These are phyloP conservation scores for Mortierella claussenii DNA, from an alignment of 192 early-diverging fungal genomes.

Conservation along the genomic window DNA sequence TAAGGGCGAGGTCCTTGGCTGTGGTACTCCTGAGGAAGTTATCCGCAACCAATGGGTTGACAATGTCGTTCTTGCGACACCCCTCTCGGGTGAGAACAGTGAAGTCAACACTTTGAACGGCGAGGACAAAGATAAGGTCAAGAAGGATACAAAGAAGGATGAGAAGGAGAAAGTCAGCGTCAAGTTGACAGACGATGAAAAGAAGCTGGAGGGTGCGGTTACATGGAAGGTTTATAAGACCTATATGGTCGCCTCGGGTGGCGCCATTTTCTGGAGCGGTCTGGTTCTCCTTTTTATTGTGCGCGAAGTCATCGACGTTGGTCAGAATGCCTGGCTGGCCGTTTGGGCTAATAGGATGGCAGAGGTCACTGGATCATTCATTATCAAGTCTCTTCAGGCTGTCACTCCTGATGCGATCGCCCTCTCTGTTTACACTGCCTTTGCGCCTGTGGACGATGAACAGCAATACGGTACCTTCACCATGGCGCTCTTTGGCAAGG, in stretches of 20 bases:
- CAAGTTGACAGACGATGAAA: constrained; percentile 85
- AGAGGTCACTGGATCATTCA: constrained; percentile 10
- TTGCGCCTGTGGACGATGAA: not conserved
- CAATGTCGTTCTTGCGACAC: constrained; percentile 27
- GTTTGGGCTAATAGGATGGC: constrained; percentile 57
- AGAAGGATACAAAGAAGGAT: constrained; percentile 45
- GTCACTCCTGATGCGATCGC: not conserved
- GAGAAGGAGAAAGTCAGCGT: constrained; percentile 50
- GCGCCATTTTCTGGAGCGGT: constrained; percentile 66
- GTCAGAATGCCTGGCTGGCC: constrained; percentile 69
- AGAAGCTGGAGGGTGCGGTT: constrained; percentile 86
- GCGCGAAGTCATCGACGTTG: constrained; percentile 57
- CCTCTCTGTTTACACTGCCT: constrained; percentile 15
- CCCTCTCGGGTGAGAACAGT: constrained; percentile 35
- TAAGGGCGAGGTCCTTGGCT: constrained; percentile 65
- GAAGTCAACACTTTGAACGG: constrained; percentile 45
- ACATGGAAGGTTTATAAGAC: constrained; percentile 78
- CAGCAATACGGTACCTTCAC: constrained; percentile 3
- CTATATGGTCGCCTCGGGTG: constrained; percentile 81
- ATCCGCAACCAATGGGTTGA: constrained; percentile 57
- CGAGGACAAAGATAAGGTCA: constrained; percentile 53
- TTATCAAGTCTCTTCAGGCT: constrained; percentile 10
- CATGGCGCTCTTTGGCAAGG: constrained; percentile 2
- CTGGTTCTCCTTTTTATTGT: constrained; percentile 55
- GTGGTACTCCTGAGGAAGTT: constrained; percentile 62